These are phyloP conservation scores for Vaccinium corymbosum DNA, from an alignment of 148 eudicot genomes.

Conservation along the genomic window DNA sequence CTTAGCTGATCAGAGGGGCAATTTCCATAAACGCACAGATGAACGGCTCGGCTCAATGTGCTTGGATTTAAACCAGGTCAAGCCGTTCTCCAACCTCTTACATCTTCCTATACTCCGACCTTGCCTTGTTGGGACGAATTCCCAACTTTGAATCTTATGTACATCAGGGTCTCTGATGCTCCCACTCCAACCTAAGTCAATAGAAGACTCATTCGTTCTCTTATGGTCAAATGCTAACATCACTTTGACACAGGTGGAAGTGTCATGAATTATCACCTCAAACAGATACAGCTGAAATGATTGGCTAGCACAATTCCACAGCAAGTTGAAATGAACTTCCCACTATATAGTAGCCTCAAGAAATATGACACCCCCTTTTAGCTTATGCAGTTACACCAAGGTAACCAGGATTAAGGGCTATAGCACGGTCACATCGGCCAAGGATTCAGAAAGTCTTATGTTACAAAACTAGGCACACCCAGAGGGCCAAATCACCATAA, in stretches of 20 bases:
- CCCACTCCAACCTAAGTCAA: background rate
- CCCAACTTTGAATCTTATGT: background rate
- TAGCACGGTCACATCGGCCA: background rate
- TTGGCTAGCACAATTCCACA: background rate
- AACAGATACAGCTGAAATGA: background rate
- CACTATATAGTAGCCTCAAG: background rate
- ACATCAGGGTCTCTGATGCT: background rate
- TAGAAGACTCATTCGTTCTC: background rate
- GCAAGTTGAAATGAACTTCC: conserved; percentile 10
- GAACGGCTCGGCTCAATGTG: background rate
- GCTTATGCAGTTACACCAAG: background rate
- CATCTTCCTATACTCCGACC: background rate
- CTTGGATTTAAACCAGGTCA: conserved; percentile 4
- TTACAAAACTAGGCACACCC: background rate
- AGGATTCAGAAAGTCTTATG: background rate
- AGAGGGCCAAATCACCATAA: background rate
- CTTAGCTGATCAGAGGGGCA: background rate
- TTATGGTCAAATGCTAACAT: background rate
- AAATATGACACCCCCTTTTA: background rate
- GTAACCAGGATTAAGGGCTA: background rate
- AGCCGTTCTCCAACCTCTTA: background rate
- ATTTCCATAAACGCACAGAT: background rate
- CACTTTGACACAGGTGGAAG: background rate
- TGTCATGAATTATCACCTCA: background rate
- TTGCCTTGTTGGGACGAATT: background rate